Conservation (phyloP, 345 rosid genomes). For the Melaleuca alternifolia region DNA sequence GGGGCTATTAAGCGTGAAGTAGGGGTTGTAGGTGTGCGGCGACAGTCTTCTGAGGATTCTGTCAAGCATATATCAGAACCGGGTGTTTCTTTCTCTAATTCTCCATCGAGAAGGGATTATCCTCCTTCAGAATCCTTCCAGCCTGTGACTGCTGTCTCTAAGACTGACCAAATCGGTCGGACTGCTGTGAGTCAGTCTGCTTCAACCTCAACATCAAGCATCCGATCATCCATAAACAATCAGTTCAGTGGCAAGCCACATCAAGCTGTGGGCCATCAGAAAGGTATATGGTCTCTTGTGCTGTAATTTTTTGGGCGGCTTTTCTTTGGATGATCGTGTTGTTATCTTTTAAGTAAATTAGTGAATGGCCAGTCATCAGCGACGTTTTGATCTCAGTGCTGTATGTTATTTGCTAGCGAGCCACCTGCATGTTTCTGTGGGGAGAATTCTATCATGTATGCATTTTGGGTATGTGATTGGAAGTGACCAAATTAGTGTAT, state of each 20-base stretch:
- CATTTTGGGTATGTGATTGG: neutral
- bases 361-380: neutral
- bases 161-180: constrained; percentile 40
- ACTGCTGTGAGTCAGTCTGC: constrained; percentile 30
- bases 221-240: constrained; percentile 33
- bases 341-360: neutral
- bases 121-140: constrained; percentile 50
- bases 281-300: constrained; percentile 24
- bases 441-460: neutral
- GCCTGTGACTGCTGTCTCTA: constrained; percentile 37
- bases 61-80: constrained; percentile 31
- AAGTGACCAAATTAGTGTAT: neutral
- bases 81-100: constrained; percentile 26
- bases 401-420: neutral
- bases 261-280: constrained; percentile 48
- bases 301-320: neutral
- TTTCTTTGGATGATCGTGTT: neutral
- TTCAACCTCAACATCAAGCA: constrained; percentile 24
- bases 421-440: neutral
- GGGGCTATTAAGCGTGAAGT: constrained; percentile 95
- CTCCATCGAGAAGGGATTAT: constrained; percentile 34
- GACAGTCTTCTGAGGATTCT: constrained; percentile 44
- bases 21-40: constrained; percentile 66
- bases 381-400: neutral
- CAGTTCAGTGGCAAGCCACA: constrained; percentile 44